Base-by-base conservation (phyloP, 1,139 yeast species). In the Pichia kudriavzevii region DNA sequence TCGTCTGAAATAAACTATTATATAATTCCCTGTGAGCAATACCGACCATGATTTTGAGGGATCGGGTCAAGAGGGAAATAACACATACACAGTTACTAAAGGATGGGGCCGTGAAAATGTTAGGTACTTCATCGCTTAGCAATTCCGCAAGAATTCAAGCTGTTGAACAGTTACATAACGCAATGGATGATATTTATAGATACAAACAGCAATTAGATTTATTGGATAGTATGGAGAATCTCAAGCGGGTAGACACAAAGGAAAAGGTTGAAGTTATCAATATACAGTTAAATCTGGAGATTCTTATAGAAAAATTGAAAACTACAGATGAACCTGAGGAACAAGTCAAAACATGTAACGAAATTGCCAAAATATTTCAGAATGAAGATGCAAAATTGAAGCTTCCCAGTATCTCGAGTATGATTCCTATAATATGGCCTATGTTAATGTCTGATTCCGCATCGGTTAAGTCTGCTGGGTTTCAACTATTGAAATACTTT, bases 381-480 rank as follows among this genome's bases (percentile, higher is more conserved):
- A 18, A 2, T 20, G 10, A 8, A 10, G 22, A 20, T 20, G 22
- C 5, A 22, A n/a, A 28, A 18, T 4, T 36, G 3, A 36, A 17
- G 17, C 8, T 15, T 11, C 34, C 36, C 5, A 21, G 33, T 2
- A 29, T 38, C 31, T 12, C 24, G 4, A 12, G 17, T 2, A 14
- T 38, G 3, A 32, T 39, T 1, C 40, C 36, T 3, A 26, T 31
- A 4, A 18, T 36, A 3, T 39, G 42, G 42, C 42, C 40, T 22
- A 28, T 39, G 32, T 18, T 39, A 10, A 30, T 25, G 32, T 23
- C 34, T 6, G 22, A 31, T 11, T 14, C 28, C 22, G 15, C 20
- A 25, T 22, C 28, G 4, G 33, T 42, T 5, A 28, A 20, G 10
- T 38, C 40, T 4, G 33, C 40, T 27, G 45, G 37, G 7, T 35